Evolutionary conservation across 2,329 filamentous ascomycete genomes (phyloP), one percentile per base, ranked within the genome.

Genomic region (Penicillium occitanis): DNA sequence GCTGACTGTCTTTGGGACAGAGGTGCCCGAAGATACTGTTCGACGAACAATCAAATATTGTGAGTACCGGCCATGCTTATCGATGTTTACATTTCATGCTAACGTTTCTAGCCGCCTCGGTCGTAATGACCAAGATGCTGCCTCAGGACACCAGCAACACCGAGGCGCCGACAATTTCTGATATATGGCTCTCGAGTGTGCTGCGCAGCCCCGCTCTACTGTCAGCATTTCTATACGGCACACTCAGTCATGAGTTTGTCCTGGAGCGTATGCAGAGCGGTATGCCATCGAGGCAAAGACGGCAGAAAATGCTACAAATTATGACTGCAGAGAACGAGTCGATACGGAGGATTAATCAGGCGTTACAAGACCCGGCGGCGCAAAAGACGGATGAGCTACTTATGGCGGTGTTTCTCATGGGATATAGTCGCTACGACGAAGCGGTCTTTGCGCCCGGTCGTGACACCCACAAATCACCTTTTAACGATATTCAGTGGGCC

Each of bases 301-400:
- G 65, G 22, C 46, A 64, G 51, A 64, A 66, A 37, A 55, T 63
- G 57, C 22, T 68, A 22, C 67, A 68, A 17, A 68, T 68, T 17
- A 68, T 68, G 64, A 62, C 66, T 22, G 67, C 61, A 11, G 67
- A 68, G 53, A 61, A 58, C 5, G 70, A 73, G 60, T 70, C 71
- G 28, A 69, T 73, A 28, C 67, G 68, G 37, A 69, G 69, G 10
- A 69, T 73, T 7, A 72, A 72, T 48, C 64, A 69, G 33, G 71
- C 69, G 48, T 67, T 73, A 37, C 51, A 61, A 30, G 70, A 72
- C 44, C 65, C 61, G 1, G 57, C 53, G 10, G 63, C 63, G 11
- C 68, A 69, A 40, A 70, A 67, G 53, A 68, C 69, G 11, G 71
- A 73, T 55, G 71, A 73, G 50, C 69, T 71, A 14, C 68, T 72